Percentiles rank a stretch among this genome's conserved stretches.
Conservation (phyloP, 768 basidiomycete species). For the Psilocybe azurescens region DNA sequence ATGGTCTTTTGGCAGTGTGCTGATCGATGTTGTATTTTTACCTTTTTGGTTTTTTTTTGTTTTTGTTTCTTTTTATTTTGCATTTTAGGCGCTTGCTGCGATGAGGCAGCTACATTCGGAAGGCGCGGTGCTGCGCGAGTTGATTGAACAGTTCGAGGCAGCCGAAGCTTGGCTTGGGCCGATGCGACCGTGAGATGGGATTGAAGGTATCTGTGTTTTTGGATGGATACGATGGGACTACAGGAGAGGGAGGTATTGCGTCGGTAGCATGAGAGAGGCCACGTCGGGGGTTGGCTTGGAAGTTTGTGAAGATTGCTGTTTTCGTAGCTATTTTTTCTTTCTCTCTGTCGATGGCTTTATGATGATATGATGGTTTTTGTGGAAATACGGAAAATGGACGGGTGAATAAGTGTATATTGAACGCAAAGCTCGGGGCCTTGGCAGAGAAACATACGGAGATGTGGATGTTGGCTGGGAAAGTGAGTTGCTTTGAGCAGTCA, state of each 20-base stretch:
- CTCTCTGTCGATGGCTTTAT: conserved; percentile 1
- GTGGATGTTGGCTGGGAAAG: conserved; percentile 21
- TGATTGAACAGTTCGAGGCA: conserved; percentile 95
- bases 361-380: conserved; percentile 2
- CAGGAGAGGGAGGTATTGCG: conserved; percentile 9
- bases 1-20: not conserved
- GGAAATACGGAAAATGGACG: not conserved
- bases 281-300: conserved; percentile 10
- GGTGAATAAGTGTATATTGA: not conserved
- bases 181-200: conserved; percentile 72
- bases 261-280: conserved; percentile 4
- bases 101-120: conserved; percentile 90
- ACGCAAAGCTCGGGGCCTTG: conserved; percentile 6
- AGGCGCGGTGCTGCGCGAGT: conserved; percentile 77
- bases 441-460: conserved; percentile 22
- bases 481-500: not conserved
- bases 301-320: conserved; percentile 7
- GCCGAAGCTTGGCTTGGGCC: conserved; percentile 94
- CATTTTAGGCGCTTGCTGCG: conserved; percentile 75
- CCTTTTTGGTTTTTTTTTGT: conserved; percentile 12
- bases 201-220: conserved; percentile 1
- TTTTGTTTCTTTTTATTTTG: conserved; percentile 15
- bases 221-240: conserved; percentile 6
- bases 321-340: conserved; percentile 1
- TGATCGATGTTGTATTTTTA: not conserved